Percentiles rank a stretch among this genome's conserved stretches.
Evolutionary conservation across 805 yeast species (phyloP).

Genomic region (Kuraishia borneana): DNA sequence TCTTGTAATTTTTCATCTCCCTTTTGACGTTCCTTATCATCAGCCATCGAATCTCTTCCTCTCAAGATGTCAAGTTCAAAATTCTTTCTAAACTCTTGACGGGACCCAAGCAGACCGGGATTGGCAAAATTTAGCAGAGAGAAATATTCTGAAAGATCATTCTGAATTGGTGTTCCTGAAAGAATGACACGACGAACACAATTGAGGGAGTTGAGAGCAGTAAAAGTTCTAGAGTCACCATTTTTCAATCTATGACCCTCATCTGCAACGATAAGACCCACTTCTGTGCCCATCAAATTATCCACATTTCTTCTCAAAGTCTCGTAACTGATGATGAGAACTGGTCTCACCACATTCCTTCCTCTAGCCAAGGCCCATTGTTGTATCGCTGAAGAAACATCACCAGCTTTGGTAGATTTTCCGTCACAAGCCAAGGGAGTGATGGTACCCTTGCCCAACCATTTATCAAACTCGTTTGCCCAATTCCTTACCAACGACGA

Average conservation of each 20-base stretch:
- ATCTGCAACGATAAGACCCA: constrained; percentile 80
- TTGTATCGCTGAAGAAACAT: constrained; percentile 54
- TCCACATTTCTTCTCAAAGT: constrained; percentile 81
- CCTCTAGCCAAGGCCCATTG: constrained; percentile 88
- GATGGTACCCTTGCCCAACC: constrained; percentile 89
- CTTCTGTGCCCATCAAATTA: constrained; percentile 60
- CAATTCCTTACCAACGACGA: constrained; percentile 88
- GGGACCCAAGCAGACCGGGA: constrained; percentile 84
- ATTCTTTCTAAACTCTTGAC: constrained; percentile 73
- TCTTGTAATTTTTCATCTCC: constrained; percentile 66
- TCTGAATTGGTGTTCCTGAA: constrained; percentile 96
- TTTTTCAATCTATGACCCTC: constrained; percentile 80
- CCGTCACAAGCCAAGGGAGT: constrained; percentile 92
- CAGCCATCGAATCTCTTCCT: constrained; percentile 85
- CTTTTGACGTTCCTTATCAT: constrained; percentile 58
- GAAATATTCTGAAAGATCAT: constrained; percentile 88
- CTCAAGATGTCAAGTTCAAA: constrained; percentile 71
- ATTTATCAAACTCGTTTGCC: constrained; percentile 92
- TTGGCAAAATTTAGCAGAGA: constrained; percentile 86
- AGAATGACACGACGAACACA: constrained; percentile 85
- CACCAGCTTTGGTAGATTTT: constrained; percentile 60
- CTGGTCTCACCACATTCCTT: constrained; percentile 84
- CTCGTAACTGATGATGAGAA: constrained; percentile 87
- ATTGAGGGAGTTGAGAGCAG: constrained; percentile 71
- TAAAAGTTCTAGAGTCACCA: constrained; percentile 87